Evolutionary conservation across 2,329 filamentous ascomycete genomes (phyloP).

Genomic region (Fusarium burgessii): DNA sequence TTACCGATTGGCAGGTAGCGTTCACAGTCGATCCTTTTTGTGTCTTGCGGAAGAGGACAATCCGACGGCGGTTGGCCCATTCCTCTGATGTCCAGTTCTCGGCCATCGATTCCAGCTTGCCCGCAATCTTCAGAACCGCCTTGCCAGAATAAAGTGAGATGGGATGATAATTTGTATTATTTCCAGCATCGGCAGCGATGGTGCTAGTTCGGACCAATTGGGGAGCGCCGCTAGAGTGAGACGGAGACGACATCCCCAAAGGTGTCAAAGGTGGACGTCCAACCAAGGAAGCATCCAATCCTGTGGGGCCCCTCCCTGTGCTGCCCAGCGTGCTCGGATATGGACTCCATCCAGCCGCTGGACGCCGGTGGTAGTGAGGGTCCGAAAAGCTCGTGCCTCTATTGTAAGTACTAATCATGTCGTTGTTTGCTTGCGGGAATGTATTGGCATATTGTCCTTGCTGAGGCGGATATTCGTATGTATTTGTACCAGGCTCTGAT

Average conservation of each 20-base stretch:
- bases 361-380: conserved; percentile 58
- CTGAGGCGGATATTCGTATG: conserved; percentile 60
- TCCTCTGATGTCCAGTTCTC: conserved; percentile 87
- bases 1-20: conserved; percentile 82
- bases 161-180: conserved; percentile 72
- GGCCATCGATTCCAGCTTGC: conserved; percentile 86
- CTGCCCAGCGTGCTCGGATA: conserved; percentile 57
- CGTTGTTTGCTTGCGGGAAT: conserved; percentile 59
- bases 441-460: conserved; percentile 54
- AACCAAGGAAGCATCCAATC: conserved; percentile 58
- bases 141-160: conserved; percentile 87
- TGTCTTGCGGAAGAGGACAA: conserved; percentile 88
- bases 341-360: conserved; percentile 55
- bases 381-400: conserved; percentile 65
- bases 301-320: conserved; percentile 57
- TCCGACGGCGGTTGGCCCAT: conserved; percentile 79
- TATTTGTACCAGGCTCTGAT: conserved; percentile 58
- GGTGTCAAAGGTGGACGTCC: conserved; percentile 61
- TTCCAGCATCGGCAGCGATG: conserved; percentile 54
- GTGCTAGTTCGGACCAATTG: conserved; percentile 69
- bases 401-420: conserved; percentile 66
- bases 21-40: conserved; percentile 86
- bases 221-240: conserved; percentile 52
- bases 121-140: conserved; percentile 85
- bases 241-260: conserved; percentile 60